Evolutionary conservation across 2,329 filamentous ascomycete species (phyloP), one percentile per base, ranked within the genome.

Genomic region (Aspergillus novofumigatus): DNA sequence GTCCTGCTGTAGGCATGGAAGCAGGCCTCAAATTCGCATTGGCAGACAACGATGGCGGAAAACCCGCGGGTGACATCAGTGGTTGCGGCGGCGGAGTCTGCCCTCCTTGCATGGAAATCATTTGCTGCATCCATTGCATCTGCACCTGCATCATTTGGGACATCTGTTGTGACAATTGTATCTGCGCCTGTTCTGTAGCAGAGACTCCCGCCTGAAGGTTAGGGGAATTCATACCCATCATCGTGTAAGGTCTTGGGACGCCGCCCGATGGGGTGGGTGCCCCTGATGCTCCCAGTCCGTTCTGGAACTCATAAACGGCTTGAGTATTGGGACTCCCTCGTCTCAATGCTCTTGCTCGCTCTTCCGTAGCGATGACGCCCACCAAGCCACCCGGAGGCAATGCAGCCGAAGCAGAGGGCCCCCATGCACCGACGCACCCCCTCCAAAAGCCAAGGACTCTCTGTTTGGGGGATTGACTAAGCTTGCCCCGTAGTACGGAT

Each of bases 131-230:
- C 75, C 92, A 92, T 70, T 95, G 90, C 88, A 95, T 92, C 72
- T 96, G 91, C 87, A 94, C 91, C 70, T 92, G 88, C 89, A 93
- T 92, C 76, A 93, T 92, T 67, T 91, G 87, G 55, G 85, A 83
- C 90, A 93, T 92, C 69, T 92, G 89, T 68, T 91, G 88, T 6
- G 84, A 88, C 81, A 94, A 88, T 64, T 92, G 87, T 45, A 92
- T 81, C 65, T 93, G 89, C 28, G 87, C 86, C 70, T 90, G 88
- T 60, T 91, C 88, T 23, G 83, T 83, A 2, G 86, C 78, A 17
- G 82, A 83, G 48, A 87, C 66, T 63, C 69, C 70, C 11, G 64
- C 69, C 38, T 63, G 66, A 9, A 56, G 57, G 35, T 56, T 64
- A 56, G 63, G 60, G 11, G 61, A 59, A 4, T 62, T 68, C 53